Percentiles rank a stretch among this genome's conserved stretches.
phyloP scores from a whole-genome alignment of 2,329 filamentous ascomycete genomes.

The Scytalidium lignicola region DNA sequence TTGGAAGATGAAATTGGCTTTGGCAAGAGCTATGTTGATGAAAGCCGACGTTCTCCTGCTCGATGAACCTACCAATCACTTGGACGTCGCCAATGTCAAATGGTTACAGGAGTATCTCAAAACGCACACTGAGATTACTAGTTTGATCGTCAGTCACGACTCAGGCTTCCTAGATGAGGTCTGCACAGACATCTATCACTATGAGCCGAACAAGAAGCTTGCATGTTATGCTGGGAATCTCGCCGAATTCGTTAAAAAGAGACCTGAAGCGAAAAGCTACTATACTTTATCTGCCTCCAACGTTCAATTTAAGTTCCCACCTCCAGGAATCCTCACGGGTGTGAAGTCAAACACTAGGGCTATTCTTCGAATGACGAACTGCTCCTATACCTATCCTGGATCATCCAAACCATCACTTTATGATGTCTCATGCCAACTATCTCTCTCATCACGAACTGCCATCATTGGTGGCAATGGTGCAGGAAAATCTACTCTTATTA shows the following conservation, averaged over 20 bases:
- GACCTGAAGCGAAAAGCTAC: slow-evolving; percentile 95
- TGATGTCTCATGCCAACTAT: slow-evolving; percentile 83
- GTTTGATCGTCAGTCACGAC: slow-evolving; percentile 97
- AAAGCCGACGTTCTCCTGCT: slow-evolving; percentile 93
- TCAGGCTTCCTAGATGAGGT: slow-evolving; percentile 95
- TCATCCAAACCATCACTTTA: slow-evolving; percentile 79
- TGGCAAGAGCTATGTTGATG: slow-evolving; percentile 95
- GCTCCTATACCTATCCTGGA: slow-evolving; percentile 90
- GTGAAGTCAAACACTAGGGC: slow-evolving; percentile 93
- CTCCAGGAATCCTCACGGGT: slow-evolving; percentile 87
- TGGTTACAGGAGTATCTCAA: slow-evolving; percentile 96
- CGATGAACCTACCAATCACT: slow-evolving; percentile 98
- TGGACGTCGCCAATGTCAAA: slow-evolving; percentile 92
- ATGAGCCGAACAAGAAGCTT: slow-evolving; percentile 92
- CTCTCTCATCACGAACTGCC: slow-evolving; percentile 85
- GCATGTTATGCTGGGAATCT: slow-evolving; percentile 80
- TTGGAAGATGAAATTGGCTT: slow-evolving; percentile 99
- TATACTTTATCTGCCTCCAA: slow-evolving; percentile 87
- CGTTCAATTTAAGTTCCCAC: slow-evolving; percentile 96
- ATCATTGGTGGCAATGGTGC: slow-evolving; percentile 98
- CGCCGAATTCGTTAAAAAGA: slow-evolving; percentile 76
- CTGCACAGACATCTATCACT: slow-evolving; percentile 98
- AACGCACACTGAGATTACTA: slow-evolving; percentile 93
- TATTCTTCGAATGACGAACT: slow-evolving; percentile 92
- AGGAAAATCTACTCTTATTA: slow-evolving; percentile 97